Conservation (phyloP, 139 green algal species). For the Diplosphaera chodatii region DNA sequence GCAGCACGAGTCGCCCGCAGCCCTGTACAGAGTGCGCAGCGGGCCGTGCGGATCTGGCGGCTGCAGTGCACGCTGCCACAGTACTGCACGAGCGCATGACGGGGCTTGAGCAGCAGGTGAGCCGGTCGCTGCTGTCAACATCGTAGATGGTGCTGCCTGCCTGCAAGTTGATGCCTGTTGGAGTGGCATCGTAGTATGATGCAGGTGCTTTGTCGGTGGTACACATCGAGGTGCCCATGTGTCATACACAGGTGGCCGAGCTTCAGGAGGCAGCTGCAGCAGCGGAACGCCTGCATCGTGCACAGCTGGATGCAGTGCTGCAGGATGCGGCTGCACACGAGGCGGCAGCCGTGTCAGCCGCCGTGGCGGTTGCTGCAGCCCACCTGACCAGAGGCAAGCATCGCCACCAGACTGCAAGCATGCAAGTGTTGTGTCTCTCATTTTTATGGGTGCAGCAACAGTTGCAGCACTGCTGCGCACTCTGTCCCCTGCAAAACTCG, state of each 20-base stretch:
- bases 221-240: no score
- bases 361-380: neutral
- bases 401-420: no score
- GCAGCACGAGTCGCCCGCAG: no score
- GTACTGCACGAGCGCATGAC: neutral
- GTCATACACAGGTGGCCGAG: conserved; percentile 2
- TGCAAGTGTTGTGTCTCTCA: no score
- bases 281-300: conserved; percentile 11
- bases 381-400: conserved; percentile 1
- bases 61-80: neutral
- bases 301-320: conserved; percentile 27
- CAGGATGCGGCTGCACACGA: conserved; percentile 27
- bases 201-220: no score
- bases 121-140: no score
- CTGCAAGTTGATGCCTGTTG: no score
- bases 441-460: no score
- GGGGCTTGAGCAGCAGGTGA: neutral
- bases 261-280: neutral
- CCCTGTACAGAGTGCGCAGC: neutral
- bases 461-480: no score
- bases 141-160: no score
- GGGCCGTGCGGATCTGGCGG: neutral
- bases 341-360: neutral
- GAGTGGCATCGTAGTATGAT: no score
- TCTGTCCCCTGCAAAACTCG: no score